These are phyloP conservation scores for Cicer yamashitae DNA, from an alignment of 306 rosid genomes.

Conservation along the genomic window DNA sequence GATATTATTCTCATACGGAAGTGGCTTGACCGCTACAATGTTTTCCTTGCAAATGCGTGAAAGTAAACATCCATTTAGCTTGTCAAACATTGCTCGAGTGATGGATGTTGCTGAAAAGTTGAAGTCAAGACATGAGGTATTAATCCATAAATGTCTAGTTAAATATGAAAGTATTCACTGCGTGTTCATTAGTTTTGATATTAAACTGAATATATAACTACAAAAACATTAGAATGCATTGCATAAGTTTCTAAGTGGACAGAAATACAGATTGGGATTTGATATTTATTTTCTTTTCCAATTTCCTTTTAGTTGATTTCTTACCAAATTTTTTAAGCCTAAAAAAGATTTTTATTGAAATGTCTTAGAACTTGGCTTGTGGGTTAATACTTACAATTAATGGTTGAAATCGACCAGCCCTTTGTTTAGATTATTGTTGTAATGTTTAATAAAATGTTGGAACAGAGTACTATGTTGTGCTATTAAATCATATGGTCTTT, in stretches of 20 bases:
- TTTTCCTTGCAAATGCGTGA: conserved; percentile 73
- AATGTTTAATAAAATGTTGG: conserved; percentile 16
- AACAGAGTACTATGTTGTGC: conserved; percentile 24
- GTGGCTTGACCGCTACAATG: conserved; percentile 91
- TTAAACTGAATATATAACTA: neutral
- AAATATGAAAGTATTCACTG: conserved; percentile 8
- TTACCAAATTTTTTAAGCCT: neutral
- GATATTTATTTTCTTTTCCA: neutral
- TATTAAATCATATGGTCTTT: conserved; percentile 27
- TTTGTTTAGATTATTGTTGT: neutral
- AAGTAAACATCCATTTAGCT: conserved; percentile 75
- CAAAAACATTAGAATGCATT: conserved; percentile 13
- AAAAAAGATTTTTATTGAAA: neutral
- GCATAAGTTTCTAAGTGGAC: neutral
- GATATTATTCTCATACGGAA: conserved; percentile 89
- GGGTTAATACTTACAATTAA: neutral
- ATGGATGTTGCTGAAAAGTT: conserved; percentile 81
- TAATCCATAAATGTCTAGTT: conserved; percentile 28
- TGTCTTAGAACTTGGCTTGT: neutral
- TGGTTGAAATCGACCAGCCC: neutral
- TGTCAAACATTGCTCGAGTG: conserved; percentile 77
- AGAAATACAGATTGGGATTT: neutral
- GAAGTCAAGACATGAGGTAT: conserved; percentile 95
- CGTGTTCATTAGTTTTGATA: conserved; percentile 4
- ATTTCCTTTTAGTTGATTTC: neutral